Evolutionary conservation across 371 early-diverging fungal species (phyloP).

Genomic region (Nematocida sp.): DNA sequence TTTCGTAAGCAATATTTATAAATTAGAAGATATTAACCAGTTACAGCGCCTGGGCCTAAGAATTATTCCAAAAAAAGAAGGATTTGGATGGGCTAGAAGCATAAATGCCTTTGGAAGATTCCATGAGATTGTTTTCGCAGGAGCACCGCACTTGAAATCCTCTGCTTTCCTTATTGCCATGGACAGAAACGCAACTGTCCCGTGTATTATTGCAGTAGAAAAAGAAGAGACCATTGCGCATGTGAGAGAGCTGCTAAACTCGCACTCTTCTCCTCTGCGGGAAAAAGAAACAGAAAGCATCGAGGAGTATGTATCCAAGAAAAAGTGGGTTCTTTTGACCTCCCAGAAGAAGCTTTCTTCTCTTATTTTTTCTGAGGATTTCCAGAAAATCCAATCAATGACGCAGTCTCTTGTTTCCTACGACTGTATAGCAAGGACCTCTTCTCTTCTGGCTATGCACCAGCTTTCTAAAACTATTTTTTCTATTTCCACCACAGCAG

Average conservation of each 20-base stretch:
- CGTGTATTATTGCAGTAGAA: constrained; percentile 18
- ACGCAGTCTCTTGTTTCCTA: constrained; percentile 21
- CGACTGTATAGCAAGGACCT: constrained; percentile 11
- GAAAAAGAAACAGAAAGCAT: constrained; percentile 4
- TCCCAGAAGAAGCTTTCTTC: background rate
- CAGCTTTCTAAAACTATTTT: constrained; percentile 26
- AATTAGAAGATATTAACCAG: constrained; percentile 28
- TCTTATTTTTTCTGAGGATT: background rate
- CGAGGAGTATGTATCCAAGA: constrained; percentile 23
- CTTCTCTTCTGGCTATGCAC: constrained; percentile 27
- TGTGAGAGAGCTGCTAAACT: background rate
- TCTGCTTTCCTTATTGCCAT: constrained; percentile 33
- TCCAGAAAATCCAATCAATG: background rate
- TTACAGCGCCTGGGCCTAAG: constrained; percentile 17
- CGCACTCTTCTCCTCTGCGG: background rate
- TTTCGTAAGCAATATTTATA: constrained; percentile 45
- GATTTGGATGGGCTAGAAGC: constrained; percentile 28
- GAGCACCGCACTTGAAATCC: constrained; percentile 24
- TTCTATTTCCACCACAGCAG: constrained; percentile 29
- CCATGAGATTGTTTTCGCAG: constrained; percentile 43
- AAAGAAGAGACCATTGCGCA: background rate
- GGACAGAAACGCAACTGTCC: constrained; percentile 39
- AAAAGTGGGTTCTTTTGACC: constrained; percentile 24
- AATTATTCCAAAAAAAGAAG: constrained; percentile 33
- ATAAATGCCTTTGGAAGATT: constrained; percentile 16